Evolutionary conservation across 148 eudicot genomes (phyloP), one percentile per base, ranked within the genome.

Genomic region (Persicaria tinctoria): DNA sequence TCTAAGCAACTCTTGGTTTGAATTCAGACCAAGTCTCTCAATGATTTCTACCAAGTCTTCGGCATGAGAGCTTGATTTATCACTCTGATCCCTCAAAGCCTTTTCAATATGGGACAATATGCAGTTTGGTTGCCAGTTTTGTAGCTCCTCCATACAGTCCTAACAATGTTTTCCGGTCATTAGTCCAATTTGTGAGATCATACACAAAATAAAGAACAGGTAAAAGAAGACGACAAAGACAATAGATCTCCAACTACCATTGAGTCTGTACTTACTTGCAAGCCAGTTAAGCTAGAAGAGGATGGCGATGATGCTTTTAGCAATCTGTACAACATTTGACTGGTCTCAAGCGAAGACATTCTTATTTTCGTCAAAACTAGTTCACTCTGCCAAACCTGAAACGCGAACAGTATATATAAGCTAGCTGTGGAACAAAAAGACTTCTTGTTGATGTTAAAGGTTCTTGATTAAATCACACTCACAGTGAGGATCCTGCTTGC

Each of bases 301-400:
- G 89, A 77, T 18, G 88, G 66, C 8, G 86, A 83, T 74, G 87
- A 78, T 77, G 85, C 86, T 32, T 32, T 32, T 76, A 86, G 80
- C 66, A 81, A 78, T 86, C 82, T 81, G 83, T 82, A 83, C 75
- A 95, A 74, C 73, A 84, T 79, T 72, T 77, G 51, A 72, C 88
- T 90, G 17, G 90, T 82, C 77, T 89, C 89, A 10, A 86, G 78
- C 63, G 87, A 83, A 78, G 82, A 82, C 18, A 82, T 87, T 75
- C 86, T 91, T 78, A 92, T 89, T 77, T 81, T 87, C 55, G 79
- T 74, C 53, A 95, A 64, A 79, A 88, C 76, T 38, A 78, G 89
- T 79, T 92, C 90, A 79, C 94, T 87, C 81, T 74, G 87, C 77
- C 88, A 64, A 76, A 90, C 91, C 99, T 95, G 90, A 73, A 71